These are phyloP conservation scores for Melampsora americana DNA, from an alignment of 1,284 basidiomycete genomes.

Conservation along the genomic window DNA sequence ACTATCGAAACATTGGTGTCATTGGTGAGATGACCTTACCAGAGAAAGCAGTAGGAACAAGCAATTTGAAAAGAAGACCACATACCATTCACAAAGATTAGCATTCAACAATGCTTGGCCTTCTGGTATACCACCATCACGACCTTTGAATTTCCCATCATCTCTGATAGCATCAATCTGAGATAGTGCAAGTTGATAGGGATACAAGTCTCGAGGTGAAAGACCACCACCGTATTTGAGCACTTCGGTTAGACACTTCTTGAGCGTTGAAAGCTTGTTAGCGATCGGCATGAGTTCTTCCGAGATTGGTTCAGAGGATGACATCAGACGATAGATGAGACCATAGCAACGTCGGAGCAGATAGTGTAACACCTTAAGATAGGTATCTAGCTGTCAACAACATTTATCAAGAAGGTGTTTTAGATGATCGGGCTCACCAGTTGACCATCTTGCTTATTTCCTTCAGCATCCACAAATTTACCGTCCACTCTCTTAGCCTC, in stretches of 20 bases:
- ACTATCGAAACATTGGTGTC: neutral
- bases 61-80: slow-evolving; percentile 39
- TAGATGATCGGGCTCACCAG: slow-evolving; percentile 62
- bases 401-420: neutral
- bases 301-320: slow-evolving; percentile 97
- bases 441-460: slow-evolving; percentile 83
- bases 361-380: slow-evolving; percentile 76
- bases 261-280: slow-evolving; percentile 82
- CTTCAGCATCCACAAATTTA: slow-evolving; percentile 92
- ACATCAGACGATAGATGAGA: slow-evolving; percentile 86
- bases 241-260: slow-evolving; percentile 96
- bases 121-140: slow-evolving; percentile 76
- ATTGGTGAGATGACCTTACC: neutral
- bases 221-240: slow-evolving; percentile 94
- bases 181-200: slow-evolving; percentile 72
- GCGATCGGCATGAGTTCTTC: slow-evolving; percentile 95
- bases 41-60: neutral
- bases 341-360: slow-evolving; percentile 92
- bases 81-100: slow-evolving; percentile 79
- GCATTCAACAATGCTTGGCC: slow-evolving; percentile 96
- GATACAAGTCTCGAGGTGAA: slow-evolving; percentile 91
- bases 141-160: slow-evolving; percentile 85
- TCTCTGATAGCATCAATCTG: slow-evolving; percentile 90
- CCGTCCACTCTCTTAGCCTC: slow-evolving; percentile 95
- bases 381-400: neutral